These are phyloP conservation scores for Ceratocystis cacaofunesta DNA, from an alignment of 2,329 filamentous ascomycete species.

Conservation along the genomic window DNA sequence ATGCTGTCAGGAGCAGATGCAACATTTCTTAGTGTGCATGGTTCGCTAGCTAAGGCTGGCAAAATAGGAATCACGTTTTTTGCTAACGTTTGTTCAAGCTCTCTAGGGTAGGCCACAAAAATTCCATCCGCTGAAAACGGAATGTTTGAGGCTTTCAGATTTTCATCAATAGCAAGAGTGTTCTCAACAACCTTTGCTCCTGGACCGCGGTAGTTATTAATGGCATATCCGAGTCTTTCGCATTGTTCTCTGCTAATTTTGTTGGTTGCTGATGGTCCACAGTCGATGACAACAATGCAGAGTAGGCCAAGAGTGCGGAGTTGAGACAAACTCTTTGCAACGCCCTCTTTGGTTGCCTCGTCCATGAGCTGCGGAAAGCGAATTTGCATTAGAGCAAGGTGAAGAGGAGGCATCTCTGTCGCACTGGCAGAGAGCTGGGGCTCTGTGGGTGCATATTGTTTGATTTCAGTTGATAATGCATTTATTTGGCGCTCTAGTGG, in stretches of 20 bases:
- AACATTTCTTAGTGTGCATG: slow-evolving; percentile 8
- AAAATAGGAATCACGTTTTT: slow-evolving; percentile 10
- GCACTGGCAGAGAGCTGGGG: background rate
- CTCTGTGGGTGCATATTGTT: slow-evolving; percentile 17
- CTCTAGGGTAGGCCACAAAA: slow-evolving; percentile 10
- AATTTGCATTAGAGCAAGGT: slow-evolving; percentile 78
- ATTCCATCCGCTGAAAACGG: slow-evolving; percentile 9
- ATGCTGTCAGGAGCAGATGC: slow-evolving; percentile 41
- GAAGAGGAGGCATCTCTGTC: slow-evolving; percentile 23
- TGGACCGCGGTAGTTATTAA: slow-evolving; percentile 53
- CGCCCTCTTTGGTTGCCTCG: slow-evolving; percentile 52
- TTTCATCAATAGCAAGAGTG: slow-evolving; percentile 20
- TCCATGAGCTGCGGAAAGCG: slow-evolving; percentile 57
- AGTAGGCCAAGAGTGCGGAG: slow-evolving; percentile 67
- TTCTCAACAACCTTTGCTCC: slow-evolving; percentile 53
- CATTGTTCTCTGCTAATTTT: slow-evolving; percentile 45
- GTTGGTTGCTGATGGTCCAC: slow-evolving; percentile 31
- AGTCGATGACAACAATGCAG: slow-evolving; percentile 73
- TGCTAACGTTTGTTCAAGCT: slow-evolving; percentile 9
- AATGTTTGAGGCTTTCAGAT: background rate
- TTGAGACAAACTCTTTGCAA: slow-evolving; percentile 73
- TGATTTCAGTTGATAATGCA: background rate
- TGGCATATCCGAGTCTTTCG: slow-evolving; percentile 56
- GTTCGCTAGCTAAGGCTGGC: slow-evolving; percentile 13
- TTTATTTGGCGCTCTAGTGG: background rate